These are phyloP conservation scores for Psilocybe tampanensis DNA, from an alignment of 768 basidiomycete species.

Conservation along the genomic window DNA sequence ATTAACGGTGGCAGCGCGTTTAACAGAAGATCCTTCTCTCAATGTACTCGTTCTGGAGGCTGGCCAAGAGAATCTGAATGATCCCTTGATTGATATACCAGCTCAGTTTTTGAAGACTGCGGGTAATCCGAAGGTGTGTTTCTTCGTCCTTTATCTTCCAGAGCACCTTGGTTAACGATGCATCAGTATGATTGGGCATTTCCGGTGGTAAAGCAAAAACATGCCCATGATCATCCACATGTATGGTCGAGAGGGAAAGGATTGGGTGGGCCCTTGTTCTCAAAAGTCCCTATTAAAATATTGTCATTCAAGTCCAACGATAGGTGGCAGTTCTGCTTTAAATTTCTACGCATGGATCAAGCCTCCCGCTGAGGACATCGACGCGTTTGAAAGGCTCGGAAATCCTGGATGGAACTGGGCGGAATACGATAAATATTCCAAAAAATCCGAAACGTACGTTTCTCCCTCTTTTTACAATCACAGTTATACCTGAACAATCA, in stretches of 20 bases:
- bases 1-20: slow-evolving; percentile 8
- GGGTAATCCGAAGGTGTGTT: slow-evolving; percentile 28
- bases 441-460: slow-evolving; percentile 39
- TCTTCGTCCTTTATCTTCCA: background rate
- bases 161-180: background rate
- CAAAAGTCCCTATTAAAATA: too few species aligned
- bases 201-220: slow-evolving; percentile 29
- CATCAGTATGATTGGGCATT: slow-evolving; percentile 39
- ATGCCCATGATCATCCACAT: slow-evolving; percentile 25
- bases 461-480: background rate
- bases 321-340: slow-evolving; percentile 46
- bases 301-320: background rate
- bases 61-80: slow-evolving; percentile 33
- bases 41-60: slow-evolving; percentile 26
- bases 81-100: slow-evolving; percentile 35
- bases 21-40: slow-evolving; percentile 11
- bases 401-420: slow-evolving; percentile 61
- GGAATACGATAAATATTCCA: slow-evolving; percentile 39
- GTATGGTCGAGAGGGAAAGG: slow-evolving; percentile 35
- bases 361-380: slow-evolving; percentile 31
- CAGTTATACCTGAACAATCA: background rate
- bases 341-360: slow-evolving; percentile 44
- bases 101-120: slow-evolving; percentile 31
- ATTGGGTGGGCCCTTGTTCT: slow-evolving; percentile 21
- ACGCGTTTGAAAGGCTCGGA: slow-evolving; percentile 48